Evolutionary conservation across 2,329 filamentous ascomycete genomes (phyloP).

Genomic region (Venturia nashicola): DNA sequence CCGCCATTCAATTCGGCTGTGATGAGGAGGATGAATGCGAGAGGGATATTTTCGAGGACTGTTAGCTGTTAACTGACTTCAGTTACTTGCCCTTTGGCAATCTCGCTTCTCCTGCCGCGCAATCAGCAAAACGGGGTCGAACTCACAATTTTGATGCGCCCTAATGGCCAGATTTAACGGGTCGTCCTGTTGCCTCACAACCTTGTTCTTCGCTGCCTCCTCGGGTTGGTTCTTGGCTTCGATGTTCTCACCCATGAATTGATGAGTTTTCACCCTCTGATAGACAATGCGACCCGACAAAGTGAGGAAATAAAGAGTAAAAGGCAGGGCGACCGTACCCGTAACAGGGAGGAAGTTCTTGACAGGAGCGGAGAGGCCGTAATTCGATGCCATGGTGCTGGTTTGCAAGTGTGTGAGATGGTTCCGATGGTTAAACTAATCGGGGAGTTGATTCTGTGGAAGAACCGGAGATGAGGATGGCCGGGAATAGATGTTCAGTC

Average conservation of each 20-base stretch:
- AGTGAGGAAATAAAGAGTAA: neutral
- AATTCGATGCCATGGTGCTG: neutral
- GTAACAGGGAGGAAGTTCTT: neutral
- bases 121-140: neutral
- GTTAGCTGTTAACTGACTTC: neutral
- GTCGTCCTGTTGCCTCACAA: neutral
- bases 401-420: neutral
- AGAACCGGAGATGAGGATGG: neutral
- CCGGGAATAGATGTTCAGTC: neutral
- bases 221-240: neutral
- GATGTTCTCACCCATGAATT: neutral
- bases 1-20: neutral
- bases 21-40: neutral
- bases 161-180: neutral
- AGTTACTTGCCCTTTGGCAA: neutral
- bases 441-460: too few relatives aligned
- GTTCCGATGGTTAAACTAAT: neutral
- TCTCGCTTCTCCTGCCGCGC: neutral
- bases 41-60: slow-evolving; percentile 1
- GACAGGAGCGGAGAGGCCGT: neutral
- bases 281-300: neutral
- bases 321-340: neutral
- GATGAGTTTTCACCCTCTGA: neutral
- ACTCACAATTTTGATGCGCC: neutral
- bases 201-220: neutral